A percentile compares a stretch with the other conserved stretches of the same genome.
These are phyloP conservation scores for Gynostemma pentaphyllum DNA, from an alignment of 306 rosid genomes.

Conservation along the genomic window DNA sequence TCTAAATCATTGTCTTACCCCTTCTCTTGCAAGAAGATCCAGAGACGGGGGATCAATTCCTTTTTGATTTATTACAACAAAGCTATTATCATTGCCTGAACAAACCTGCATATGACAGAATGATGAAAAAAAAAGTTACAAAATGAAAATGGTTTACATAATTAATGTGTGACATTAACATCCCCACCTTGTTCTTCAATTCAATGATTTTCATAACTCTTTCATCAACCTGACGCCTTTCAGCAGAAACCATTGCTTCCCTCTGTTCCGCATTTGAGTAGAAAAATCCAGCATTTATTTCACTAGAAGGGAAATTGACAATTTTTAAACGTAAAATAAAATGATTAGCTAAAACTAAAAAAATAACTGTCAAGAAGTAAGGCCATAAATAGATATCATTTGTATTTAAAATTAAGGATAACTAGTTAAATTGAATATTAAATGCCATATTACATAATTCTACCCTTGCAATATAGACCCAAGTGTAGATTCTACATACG, in stretches of 20 bases:
- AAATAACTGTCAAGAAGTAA: background rate
- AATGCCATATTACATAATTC: background rate
- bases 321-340: constrained; percentile 4
- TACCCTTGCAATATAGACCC: background rate
- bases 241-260: constrained; percentile 90
- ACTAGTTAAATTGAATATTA: background rate
- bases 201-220: constrained; percentile 76
- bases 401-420: background rate
- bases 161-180: background rate
- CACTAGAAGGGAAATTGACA: constrained; percentile 44
- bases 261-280: constrained; percentile 98
- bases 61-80: constrained; percentile 83
- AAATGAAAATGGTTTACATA: background rate
- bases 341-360: background rate
- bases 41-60: constrained; percentile 98
- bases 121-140: background rate
- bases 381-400: background rate
- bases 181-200: constrained; percentile 63
- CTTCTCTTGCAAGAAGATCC: constrained; percentile 90
- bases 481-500: background rate
- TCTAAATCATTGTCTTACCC: constrained; percentile 38
- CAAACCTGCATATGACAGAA: constrained; percentile 54
- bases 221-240: constrained; percentile 88
- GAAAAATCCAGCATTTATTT: constrained; percentile 92
- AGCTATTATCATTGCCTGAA: constrained; percentile 55